phyloP scores from a whole-genome alignment of 2,329 filamentous ascomycete species.

The Graphium sp. region DNA sequence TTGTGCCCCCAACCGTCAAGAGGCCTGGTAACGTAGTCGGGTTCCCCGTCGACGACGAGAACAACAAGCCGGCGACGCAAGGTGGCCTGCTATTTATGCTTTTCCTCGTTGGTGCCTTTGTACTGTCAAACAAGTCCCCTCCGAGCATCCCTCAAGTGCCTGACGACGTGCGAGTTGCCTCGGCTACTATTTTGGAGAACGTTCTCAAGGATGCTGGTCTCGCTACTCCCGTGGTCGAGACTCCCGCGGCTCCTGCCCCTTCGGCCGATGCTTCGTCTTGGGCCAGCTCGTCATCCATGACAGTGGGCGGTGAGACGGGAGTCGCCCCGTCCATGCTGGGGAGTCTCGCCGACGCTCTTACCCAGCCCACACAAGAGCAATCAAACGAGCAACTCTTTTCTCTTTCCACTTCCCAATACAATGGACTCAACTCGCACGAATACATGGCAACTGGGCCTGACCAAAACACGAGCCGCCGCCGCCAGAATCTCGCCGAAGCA shows the following conservation, averaged over 20 bases:
- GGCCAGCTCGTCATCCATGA: conserved; percentile 5
- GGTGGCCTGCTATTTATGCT: conserved; percentile 85
- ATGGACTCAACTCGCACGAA: conserved; percentile 61
- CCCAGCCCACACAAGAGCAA: conserved; percentile 67
- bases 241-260: conserved; percentile 4
- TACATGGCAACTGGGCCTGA: conserved; percentile 43
- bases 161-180: conserved; percentile 64
- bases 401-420: conserved; percentile 75
- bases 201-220: conserved; percentile 70
- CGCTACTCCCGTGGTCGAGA: conserved; percentile 5
- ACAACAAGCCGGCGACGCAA: conserved; percentile 53
- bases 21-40: conserved; percentile 19
- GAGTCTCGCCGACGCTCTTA: conserved; percentile 50
- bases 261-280: conserved; percentile 14
- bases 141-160: conserved; percentile 62
- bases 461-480: conserved; percentile 41
- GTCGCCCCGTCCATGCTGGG: conserved; percentile 45
- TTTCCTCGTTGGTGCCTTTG: conserved; percentile 88
- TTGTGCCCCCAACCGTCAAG: conserved; percentile 27
- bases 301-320: conserved; percentile 2
- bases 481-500: conserved; percentile 64
- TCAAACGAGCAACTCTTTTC: conserved; percentile 78
- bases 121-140: conserved; percentile 68
- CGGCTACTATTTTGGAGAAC: conserved; percentile 60
- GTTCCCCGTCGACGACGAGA: conserved; percentile 24